Base-by-base conservation (phyloP, 495 filamentous ascomycete species). In the Bacidia gigantensis region DNA sequence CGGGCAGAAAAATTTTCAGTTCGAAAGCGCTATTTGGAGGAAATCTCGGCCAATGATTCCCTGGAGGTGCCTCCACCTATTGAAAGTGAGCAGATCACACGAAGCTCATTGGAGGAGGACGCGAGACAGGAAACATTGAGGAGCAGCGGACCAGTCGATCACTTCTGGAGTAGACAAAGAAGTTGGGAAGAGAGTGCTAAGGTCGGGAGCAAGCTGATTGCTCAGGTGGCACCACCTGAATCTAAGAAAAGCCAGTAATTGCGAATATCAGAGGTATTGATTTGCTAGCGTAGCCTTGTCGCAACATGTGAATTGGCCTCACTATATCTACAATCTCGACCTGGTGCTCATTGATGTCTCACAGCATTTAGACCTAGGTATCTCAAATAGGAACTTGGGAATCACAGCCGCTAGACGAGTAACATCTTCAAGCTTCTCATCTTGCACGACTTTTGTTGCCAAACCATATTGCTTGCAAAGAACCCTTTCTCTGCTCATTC, bases 1-100 rank as follows among this genome's bases (percentile, higher is more conserved):
- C 76, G 83, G 3, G 71, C 77, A 0, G 84, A 92, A 61, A 70
- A 84, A 21, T 95, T 82, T 59, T 56, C 78, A 35, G 72, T 90
- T 60, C 79, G 86, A 26, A 87, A 84, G 68, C 73, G 77, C 54
- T 77, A 84, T 45, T 70, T 90, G 3, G 77, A 87, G 52, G 78
- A 83, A 61, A 77, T 66, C 18, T 58, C 78, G 44, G 70, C 75
- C 49, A 49, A 71, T 56, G 54, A 55, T 3, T 61, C 58, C 2
- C 29, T 58, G 42, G 55, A 62, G 44, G 26, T 56, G 21, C 61
- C 59, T 11, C 55, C 61, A 11, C 50, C 62, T 24, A 58, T 60
- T 29, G 63, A 70, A 25, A 60, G 54, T 1, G 68, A 71, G 32
- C 69, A 68, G 43, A 71, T 74, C 46, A 70, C 66, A 23, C 64